Evolutionary conservation across 2,329 filamentous ascomycete species (phyloP), one percentile per base, ranked within the genome.

Genomic region (Aspergillus sp.): DNA sequence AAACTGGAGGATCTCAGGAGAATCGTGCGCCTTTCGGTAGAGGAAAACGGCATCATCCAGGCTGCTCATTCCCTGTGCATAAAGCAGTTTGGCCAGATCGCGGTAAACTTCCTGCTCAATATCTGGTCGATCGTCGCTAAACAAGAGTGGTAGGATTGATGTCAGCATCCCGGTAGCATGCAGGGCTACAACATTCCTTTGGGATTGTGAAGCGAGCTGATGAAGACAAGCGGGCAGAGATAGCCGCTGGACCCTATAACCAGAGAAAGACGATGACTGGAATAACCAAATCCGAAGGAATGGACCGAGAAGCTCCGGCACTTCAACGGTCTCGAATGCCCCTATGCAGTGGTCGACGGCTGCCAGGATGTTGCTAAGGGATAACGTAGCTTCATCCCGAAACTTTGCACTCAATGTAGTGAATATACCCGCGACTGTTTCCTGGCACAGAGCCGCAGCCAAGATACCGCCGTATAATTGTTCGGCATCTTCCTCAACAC

Each of bases 1-100:
- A 50, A 93, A 91, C 30, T 80, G 74, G 8, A 83, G 68, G 22
- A 70, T 68, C 28, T 64, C 52, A 5, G 68, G 58, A 25, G 68
- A 72, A 3, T 57, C 54, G 32, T 67, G 64, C 8, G 76, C 74
- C 35, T 66, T 63, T n/a, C 64, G 66, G 51, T 78, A 80, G 12
- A 98, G 69, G 39, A 80, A 78, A 49, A 88, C 80, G 11, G 85
- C 84, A 64, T 95, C 86, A 28, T 84, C 76, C n/a, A 94, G 72
- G 38, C 72, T 72, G 49, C 79, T 82, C 44, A 93, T 74, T 13
- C 91, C 89, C 41, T 91, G 75, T 65, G 66, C 85, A 75, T 52
- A 93, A 62, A 57, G 69, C 20, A 53, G 69, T 42, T 72, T 72
- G 49, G 82, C 88, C 15, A 93, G 68, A 14, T 73, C 67, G 42